Conservation (phyloP, 2,329 filamentous ascomycete genomes). For the Fusarium heterosporum region DNA sequence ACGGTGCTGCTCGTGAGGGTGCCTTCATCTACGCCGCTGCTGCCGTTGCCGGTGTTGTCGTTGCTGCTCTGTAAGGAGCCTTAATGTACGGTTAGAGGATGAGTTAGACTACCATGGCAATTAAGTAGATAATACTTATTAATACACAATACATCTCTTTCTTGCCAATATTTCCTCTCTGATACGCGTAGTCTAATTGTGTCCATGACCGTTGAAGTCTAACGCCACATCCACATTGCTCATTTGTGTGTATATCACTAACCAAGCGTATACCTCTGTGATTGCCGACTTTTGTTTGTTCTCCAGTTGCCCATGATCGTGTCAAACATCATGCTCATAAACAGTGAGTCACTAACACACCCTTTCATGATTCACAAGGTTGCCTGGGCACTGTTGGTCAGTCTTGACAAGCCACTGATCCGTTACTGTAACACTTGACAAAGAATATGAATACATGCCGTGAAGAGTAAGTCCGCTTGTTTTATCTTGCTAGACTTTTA, state of each 20-base stretch:
- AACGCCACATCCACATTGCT: neutral
- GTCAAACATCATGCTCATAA: neutral
- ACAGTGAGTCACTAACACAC: neutral
- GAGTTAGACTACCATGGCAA: neutral
- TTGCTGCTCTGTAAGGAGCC: slow-evolving; percentile 46
- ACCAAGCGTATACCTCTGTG: neutral
- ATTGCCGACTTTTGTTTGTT: neutral
- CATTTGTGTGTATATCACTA: neutral
- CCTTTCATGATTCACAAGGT: neutral
- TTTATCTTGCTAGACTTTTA: neutral
- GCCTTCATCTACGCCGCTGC: slow-evolving; percentile 49
- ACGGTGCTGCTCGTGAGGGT: slow-evolving; percentile 44
- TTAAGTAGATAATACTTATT: slow-evolving; percentile 27
- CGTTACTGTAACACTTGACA: neutral
- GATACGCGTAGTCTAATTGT: neutral
- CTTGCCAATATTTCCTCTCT: neutral
- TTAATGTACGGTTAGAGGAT: neutral
- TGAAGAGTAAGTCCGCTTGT: neutral
- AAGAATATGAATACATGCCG: neutral
- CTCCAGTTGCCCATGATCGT: neutral
- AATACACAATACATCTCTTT: slow-evolving; percentile 22
- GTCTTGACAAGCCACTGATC: neutral
- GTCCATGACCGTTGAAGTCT: neutral
- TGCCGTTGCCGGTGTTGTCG: slow-evolving; percentile 48
- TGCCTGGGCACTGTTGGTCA: neutral